Conservation (phyloP, 2,329 filamentous ascomycete genomes). For the Neodidymelliopsis sp. region DNA sequence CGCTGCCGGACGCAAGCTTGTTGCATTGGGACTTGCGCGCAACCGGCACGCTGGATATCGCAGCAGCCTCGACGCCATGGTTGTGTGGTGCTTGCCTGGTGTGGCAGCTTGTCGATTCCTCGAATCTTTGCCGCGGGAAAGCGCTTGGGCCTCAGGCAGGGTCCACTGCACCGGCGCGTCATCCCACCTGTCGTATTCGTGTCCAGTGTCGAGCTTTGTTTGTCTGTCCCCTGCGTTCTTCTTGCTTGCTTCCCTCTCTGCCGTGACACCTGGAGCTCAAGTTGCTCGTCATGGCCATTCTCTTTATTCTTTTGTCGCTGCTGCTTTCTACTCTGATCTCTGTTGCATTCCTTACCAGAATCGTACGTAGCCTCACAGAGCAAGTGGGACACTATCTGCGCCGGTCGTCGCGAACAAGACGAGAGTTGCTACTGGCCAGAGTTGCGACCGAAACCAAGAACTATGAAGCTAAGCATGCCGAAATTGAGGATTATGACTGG, state of each 20-base stretch:
- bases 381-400: constrained; percentile 42
- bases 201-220: constrained; percentile 15
- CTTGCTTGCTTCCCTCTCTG: constrained; percentile 14
- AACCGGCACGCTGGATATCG: constrained; percentile 37
- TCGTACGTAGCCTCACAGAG: constrained; percentile 37
- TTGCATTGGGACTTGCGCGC: constrained; percentile 18
- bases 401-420: constrained; percentile 41
- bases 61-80: constrained; percentile 36
- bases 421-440: constrained; percentile 44
- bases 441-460: constrained; percentile 41
- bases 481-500: constrained; percentile 69
- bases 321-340: constrained; percentile 31
- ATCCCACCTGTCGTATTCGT: constrained; percentile 37
- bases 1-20: constrained; percentile 7
- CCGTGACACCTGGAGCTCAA: constrained; percentile 18
- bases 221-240: constrained; percentile 19
- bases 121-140: constrained; percentile 25
- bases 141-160: constrained; percentile 23
- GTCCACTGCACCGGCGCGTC: constrained; percentile 33
- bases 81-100: constrained; percentile 20
- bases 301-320: constrained; percentile 37
- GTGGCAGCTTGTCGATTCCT: constrained; percentile 8
- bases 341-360: constrained; percentile 35
- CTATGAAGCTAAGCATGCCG: constrained; percentile 28
- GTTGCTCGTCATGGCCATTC: constrained; percentile 35